Conservation (phyloP, 345 rosid genomes). For the Eucalyptus tenuipes region DNA sequence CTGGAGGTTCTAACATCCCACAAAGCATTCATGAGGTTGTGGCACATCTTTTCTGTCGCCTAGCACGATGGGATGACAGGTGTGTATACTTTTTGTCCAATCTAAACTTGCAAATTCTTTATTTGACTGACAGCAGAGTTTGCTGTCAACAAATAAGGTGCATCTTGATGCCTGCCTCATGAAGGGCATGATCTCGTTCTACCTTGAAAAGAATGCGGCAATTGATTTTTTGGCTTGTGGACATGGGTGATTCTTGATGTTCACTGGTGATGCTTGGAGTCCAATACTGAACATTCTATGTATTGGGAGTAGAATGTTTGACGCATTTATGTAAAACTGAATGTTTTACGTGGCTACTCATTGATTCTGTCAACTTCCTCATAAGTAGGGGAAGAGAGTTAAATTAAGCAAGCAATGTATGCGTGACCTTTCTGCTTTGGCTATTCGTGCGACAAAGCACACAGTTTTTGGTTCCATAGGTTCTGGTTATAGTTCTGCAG, state of each 20-base stretch:
- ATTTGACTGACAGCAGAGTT: not conserved
- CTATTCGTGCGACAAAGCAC: not conserved
- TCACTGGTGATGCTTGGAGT: not conserved
- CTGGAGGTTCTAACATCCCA: constrained; percentile 29
- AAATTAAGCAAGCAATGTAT: not conserved
- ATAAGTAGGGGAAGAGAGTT: not conserved
- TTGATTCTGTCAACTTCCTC: not conserved
- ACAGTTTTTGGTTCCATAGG: not conserved
- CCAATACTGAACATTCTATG: not conserved
- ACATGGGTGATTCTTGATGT: not conserved
- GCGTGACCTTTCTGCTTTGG: not conserved
- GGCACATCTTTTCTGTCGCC: constrained; percentile 49
- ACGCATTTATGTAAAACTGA: not conserved
- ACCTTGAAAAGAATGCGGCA: not conserved
- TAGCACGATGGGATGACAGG: constrained; percentile 73
- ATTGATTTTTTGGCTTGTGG: not conserved
- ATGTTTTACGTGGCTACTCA: not conserved
- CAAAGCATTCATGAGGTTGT: constrained; percentile 38
- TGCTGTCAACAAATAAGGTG: not conserved
- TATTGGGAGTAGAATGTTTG: not conserved
- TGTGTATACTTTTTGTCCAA: not conserved
- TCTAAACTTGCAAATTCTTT: not conserved
- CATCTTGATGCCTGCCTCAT: not conserved
- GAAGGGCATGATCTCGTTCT: not conserved
- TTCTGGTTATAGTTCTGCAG: not conserved